These are phyloP conservation scores for Backusella macrospora DNA, from an alignment of 192 early-diverging fungal genomes.

Conservation along the genomic window DNA sequence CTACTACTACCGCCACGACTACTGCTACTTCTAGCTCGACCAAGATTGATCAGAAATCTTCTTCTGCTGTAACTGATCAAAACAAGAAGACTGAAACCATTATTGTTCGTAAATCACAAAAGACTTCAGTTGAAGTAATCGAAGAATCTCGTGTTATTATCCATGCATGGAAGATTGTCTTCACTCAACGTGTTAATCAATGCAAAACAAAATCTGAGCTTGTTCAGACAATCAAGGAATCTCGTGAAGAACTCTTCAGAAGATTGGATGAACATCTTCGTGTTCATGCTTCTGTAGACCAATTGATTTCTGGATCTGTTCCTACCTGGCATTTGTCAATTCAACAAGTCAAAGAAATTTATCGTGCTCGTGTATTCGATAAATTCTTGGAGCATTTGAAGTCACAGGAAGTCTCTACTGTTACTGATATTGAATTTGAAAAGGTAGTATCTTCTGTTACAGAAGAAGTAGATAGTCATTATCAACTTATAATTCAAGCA, in stretches of 20 bases:
- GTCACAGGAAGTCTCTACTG: not conserved
- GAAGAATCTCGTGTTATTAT: slow-evolving; percentile 21
- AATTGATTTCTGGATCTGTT: slow-evolving; percentile 17
- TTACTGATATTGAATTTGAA: slow-evolving; percentile 12
- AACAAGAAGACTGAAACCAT: slow-evolving; percentile 8
- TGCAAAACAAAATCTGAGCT: slow-evolving; percentile 18
- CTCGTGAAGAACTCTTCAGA: slow-evolving; percentile 25
- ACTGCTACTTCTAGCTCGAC: not conserved
- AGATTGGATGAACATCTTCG: slow-evolving; percentile 23
- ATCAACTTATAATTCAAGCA: not conserved
- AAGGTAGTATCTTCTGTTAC: not conserved
- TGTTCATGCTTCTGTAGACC: slow-evolving; percentile 17
- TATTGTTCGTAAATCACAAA: slow-evolving; percentile 4
- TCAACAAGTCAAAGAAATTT: slow-evolving; percentile 30
- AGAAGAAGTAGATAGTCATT: slow-evolving; percentile 23
- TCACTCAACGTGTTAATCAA: slow-evolving; percentile 23
- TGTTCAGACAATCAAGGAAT: slow-evolving; percentile 13
- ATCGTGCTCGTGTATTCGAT: slow-evolving; percentile 31
- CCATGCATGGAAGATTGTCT: slow-evolving; percentile 22
- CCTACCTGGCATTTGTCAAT: slow-evolving; percentile 27
- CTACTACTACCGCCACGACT: not conserved
- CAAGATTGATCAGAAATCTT: not conserved
- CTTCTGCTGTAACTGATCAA: slow-evolving; percentile 17
- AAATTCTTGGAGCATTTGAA: slow-evolving; percentile 15
- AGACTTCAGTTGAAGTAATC: slow-evolving; percentile 17